Percentiles rank a stretch among this genome's conserved stretches.
Evolutionary conservation across 768 basidiomycete genomes (phyloP).

Genomic region (Clavulina sp.): DNA sequence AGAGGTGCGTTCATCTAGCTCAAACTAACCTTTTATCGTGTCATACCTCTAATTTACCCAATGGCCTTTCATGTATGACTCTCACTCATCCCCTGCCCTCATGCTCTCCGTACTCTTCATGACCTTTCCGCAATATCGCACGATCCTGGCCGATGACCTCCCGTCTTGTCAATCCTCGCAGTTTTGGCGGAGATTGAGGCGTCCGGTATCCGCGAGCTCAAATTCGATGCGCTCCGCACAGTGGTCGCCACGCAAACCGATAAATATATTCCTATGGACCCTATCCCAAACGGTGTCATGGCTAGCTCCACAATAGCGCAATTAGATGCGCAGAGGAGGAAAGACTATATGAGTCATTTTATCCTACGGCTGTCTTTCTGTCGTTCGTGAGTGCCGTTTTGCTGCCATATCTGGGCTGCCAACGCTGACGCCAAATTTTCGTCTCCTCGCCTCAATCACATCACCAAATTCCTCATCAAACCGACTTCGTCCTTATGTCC

Average conservation of each 20-base stretch:
- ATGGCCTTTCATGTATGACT: too few species aligned
- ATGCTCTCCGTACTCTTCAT: conserved; percentile 12
- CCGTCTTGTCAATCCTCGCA: conserved; percentile 9
- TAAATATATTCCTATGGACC: conserved; percentile 59
- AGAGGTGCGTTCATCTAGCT: conserved; percentile 23
- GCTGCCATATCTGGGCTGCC: too few species aligned
- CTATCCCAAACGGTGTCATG: conserved; percentile 30
- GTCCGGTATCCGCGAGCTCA: conserved; percentile 62
- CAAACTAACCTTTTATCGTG: not conserved
- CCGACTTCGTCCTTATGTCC: not conserved
- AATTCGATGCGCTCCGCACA: conserved; percentile 57
- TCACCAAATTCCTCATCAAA: not conserved
- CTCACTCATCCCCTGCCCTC: too few species aligned
- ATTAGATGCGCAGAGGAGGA: conserved; percentile 46
- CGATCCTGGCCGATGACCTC: conserved; percentile 8
- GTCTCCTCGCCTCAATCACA: not conserved
- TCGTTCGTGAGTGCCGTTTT: conserved; percentile 54
- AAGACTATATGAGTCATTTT: conserved; percentile 85
- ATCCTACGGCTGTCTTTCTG: conserved; percentile 90
- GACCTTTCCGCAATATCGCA: conserved; percentile 15
- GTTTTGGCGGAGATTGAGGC: conserved; percentile 85
- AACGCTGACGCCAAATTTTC: not conserved
- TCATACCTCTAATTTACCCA: too few species aligned
- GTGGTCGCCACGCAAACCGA: conserved; percentile 46
- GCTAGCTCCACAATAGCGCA: too few species aligned